Evolutionary conservation across 1,284 basidiomycete species (phyloP).

Genomic region (Albatrellus sp.): DNA sequence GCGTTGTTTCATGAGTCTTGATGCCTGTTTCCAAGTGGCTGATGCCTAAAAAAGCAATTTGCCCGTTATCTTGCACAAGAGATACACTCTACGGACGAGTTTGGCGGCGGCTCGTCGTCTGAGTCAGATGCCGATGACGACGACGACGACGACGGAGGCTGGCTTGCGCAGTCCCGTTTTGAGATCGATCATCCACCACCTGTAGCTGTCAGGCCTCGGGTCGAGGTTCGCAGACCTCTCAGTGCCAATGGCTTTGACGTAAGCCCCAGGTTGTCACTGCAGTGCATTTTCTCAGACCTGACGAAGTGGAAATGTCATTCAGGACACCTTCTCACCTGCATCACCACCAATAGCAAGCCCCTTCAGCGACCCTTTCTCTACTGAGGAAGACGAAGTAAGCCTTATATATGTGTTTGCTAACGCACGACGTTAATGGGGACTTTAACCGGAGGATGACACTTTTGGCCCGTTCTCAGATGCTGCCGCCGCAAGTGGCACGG

Average conservation of each 20-base stretch:
- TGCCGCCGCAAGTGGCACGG: conserved; percentile 31
- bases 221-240: conserved; percentile 37
- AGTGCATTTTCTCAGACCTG: background rate
- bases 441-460: conserved; percentile 30
- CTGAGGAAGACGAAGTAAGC: conserved; percentile 35
- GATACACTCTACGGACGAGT: conserved; percentile 48
- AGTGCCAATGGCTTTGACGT: conserved; percentile 48
- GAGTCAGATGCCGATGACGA: conserved; percentile 43
- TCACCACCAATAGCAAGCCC: conserved; percentile 8
- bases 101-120: conserved; percentile 34
- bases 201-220: conserved; percentile 35
- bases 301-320: conserved; percentile 1
- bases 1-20: conserved; percentile 11
- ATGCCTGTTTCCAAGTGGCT: background rate
- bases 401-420: background rate
- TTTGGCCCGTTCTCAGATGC: conserved; percentile 71
- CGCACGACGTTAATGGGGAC: background rate
- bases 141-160: conserved; percentile 64
- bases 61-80: conserved; percentile 64
- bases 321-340: conserved; percentile 22
- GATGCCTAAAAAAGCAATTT: conserved; percentile 35
- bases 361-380: conserved; percentile 13
- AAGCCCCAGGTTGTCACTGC: conserved; percentile 12
- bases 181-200: conserved; percentile 41
- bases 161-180: conserved; percentile 66